Evolutionary conservation across 257 asterid genomes (phyloP), one percentile per base, ranked within the genome.

Genomic region (Fraxinus pennsylvanica): DNA sequence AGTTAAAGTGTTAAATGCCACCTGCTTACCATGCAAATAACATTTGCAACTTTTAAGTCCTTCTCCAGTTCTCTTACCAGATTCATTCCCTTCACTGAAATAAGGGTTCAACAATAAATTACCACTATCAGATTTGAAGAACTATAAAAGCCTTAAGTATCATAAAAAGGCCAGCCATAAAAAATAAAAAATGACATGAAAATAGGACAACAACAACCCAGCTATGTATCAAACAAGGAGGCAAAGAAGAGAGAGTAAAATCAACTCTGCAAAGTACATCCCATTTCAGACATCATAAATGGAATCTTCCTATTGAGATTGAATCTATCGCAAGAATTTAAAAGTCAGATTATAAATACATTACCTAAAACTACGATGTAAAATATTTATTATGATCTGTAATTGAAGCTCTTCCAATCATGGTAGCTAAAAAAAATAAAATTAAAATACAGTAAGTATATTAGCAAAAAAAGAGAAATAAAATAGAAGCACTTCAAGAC

Each of bases 21-120:
- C 89, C 91, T 80, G 86, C 98, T 89, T 93, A 96, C 99, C 99
- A 89, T 96, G 94, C 97, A 96, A 88, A 96, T 96, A 80, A 96
- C 99, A 88, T 90, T 93, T 75, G 99, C 99, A 84, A 93, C 89
- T 90, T 93, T 96, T 96, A 96, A 87, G 89, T 96, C 98, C 90
- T 88, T 96, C 92, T 96, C 99, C 88, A 96, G 76, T 84, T 96
- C 97, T 74, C 91, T 87, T 33, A 96, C 98, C 86, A 96, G 89
- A 91, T 96, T 88, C 99, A 96, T 96, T 90, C 99, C 98, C 83
- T 89, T 89, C 87, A 94, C 99, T 96, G 88, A 52, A 83, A 82
- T 82, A 79, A 76, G 72, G 15, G 38, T 43, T 14, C 73, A 81
- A 43, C 72, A 68, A 79, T 67, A 75, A 79, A 33, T 81, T 75